A percentile compares a stretch with the other conserved stretches of the same genome.
These are phyloP conservation scores for Ananas comosus DNA, from an alignment of 176 grass and related monocot genomes.

Conservation along the genomic window DNA sequence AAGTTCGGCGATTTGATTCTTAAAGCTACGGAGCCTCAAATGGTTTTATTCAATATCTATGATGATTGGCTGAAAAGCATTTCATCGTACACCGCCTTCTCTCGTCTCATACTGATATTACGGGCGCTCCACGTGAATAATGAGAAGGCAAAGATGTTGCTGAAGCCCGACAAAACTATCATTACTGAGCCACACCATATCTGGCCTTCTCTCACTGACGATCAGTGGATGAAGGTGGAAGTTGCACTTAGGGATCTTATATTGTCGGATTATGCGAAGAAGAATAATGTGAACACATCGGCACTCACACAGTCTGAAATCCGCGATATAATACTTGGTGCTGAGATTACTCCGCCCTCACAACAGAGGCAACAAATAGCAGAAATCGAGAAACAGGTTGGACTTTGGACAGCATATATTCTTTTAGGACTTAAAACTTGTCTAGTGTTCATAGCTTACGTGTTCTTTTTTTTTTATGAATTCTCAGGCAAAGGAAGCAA, in stretches of 20 bases:
- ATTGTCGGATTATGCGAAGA: conserved; percentile 98
- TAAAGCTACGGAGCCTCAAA: conserved; percentile 94
- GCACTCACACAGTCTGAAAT: conserved; percentile 97
- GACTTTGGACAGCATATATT: neutral
- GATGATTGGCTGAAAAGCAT: conserved; percentile 99
- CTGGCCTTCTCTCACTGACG: conserved; percentile 87
- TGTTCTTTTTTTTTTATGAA: conserved; percentile 16
- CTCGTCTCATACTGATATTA: conserved; percentile 82
- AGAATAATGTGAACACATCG: conserved; percentile 97
- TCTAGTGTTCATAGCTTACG: too few relatives aligned
- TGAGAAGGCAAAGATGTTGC: conserved; percentile 97
- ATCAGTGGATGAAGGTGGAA: conserved; percentile 98
- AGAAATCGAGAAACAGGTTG: conserved; percentile 97
- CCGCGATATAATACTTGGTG: conserved; percentile 98
- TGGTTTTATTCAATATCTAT: conserved; percentile 97
- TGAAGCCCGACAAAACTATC: conserved; percentile 95
- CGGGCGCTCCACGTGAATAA: conserved; percentile 96
- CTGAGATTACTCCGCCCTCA: conserved; percentile 95
- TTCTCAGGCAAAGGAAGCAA: conserved; percentile 88
- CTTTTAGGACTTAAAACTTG: too few relatives aligned
- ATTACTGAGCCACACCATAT: conserved; percentile 95
- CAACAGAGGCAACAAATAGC: conserved; percentile 97
- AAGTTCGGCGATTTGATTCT: conserved; percentile 98
- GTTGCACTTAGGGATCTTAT: conserved; percentile 95
- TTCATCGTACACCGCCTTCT: conserved; percentile 97